A percentile compares a stretch with the other conserved stretches of the same genome.
phyloP scores from a whole-genome alignment of 805 yeast genomes.

The Suhomyces emberorum region DNA sequence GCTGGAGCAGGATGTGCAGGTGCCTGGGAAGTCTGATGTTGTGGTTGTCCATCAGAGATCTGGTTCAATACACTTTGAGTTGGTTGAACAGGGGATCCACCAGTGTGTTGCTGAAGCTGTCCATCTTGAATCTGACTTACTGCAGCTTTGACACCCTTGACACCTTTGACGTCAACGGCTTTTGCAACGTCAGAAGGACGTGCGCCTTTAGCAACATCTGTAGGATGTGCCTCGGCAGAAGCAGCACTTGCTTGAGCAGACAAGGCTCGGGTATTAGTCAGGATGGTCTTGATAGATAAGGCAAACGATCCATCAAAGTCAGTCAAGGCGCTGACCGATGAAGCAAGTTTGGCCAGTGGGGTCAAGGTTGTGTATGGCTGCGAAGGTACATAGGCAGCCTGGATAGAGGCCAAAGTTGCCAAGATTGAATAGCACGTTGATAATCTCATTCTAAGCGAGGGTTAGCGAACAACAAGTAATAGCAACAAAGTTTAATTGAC shows the following conservation, averaged over 20 bases:
- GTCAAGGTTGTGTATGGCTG: constrained; percentile 29
- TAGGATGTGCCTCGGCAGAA: constrained; percentile 6
- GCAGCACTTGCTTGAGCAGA: constrained; percentile 23
- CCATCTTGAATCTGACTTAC: constrained; percentile 47
- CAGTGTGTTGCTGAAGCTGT: constrained; percentile 16
- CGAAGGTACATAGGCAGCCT: constrained; percentile 26
- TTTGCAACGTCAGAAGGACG: too few species aligned
- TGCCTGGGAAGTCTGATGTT: too few species aligned
- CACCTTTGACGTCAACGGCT: constrained; percentile 8
- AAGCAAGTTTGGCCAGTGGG: constrained; percentile 24
- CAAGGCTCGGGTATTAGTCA: constrained; percentile 36
- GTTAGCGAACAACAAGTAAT: constrained; percentile 2
- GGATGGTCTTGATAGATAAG: constrained; percentile 26
- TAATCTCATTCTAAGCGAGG: not conserved
- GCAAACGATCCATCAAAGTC: constrained; percentile 31
- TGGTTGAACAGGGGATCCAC: too few species aligned
- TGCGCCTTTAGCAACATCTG: too few species aligned
- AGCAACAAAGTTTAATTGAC: not conserved
- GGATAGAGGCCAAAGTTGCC: constrained; percentile 3
- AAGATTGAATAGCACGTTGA: constrained; percentile 5
- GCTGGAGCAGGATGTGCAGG: too few species aligned
- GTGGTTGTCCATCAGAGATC: too few species aligned
- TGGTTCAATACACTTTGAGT: too few species aligned
- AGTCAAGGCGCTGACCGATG: constrained; percentile 22
- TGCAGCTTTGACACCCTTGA: constrained; percentile 15